Conservation (phyloP, 495 filamentous ascomycete genomes). For the Daldinia childiae region DNA sequence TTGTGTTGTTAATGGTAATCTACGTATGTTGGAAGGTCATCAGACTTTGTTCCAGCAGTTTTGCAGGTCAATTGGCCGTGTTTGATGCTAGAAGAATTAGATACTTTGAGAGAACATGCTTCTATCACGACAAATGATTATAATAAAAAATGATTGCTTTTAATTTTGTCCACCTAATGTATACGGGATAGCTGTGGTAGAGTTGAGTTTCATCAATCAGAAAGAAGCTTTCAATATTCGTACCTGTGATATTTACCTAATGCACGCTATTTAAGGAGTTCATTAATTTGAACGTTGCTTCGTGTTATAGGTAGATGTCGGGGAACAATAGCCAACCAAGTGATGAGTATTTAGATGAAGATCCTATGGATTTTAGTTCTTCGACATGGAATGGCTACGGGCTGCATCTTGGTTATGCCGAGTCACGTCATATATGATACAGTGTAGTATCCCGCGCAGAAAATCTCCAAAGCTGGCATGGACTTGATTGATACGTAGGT, state of each 20-base stretch:
- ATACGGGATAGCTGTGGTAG: too few species aligned
- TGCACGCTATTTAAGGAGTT: neutral
- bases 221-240: neutral
- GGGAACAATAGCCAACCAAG: slow-evolving; percentile 14
- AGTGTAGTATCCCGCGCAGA: neutral
- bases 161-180: too few species aligned
- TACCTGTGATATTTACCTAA: neutral
- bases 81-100: neutral
- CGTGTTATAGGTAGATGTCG: neutral
- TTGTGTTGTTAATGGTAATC: neutral
- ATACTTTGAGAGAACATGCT: too few species aligned
- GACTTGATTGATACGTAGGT: neutral
- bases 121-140: too few species aligned
- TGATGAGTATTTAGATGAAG: slow-evolving; percentile 1
- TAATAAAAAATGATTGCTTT: too few species aligned
- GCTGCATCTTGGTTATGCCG: slow-evolving; percentile 19
- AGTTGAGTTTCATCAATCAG: neutral
- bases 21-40: neutral
- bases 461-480: neutral
- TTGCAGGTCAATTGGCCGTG: neutral
- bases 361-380: slow-evolving; percentile 14
- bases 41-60: neutral
- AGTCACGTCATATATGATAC: slow-evolving; percentile 32
- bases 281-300: neutral
- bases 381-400: slow-evolving; percentile 1